phyloP scores from a whole-genome alignment of 169 alveolate species.

The Pseudocohnilembus persalinus region DNA sequence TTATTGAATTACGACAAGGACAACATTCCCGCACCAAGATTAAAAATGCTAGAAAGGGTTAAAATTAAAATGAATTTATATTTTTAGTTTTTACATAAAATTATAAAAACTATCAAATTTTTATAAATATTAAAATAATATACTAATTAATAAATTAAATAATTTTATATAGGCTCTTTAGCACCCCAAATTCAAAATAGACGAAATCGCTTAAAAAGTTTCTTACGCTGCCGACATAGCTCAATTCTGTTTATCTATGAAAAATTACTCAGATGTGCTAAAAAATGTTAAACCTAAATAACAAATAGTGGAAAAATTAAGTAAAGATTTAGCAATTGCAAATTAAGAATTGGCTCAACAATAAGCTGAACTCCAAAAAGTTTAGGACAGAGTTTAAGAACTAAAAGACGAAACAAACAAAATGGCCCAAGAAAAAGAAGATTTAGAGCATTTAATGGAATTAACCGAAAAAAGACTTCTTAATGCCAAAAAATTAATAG shows the following conservation, averaged over 20 bases:
- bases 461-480: constrained; percentile 60
- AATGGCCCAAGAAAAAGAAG: constrained; percentile 58
- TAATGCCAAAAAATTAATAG: constrained; percentile 73
- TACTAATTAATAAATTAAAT: too few relatives aligned
- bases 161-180: too few relatives aligned
- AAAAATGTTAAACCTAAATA: constrained; percentile 68
- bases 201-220: constrained; percentile 73
- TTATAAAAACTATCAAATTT: too few relatives aligned
- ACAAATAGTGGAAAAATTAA: constrained; percentile 52
- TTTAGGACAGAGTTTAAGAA: constrained; percentile 55
- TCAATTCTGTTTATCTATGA: constrained; percentile 61
- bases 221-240: constrained; percentile 53
- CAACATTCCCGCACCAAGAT: constrained; percentile 69
- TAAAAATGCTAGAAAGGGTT: constrained; percentile 64
- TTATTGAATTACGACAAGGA: constrained; percentile 78
- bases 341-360: constrained; percentile 64
- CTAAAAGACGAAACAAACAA: constrained; percentile 61
- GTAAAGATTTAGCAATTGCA: constrained; percentile 58
- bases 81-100: too few relatives aligned
- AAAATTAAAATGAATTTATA: too few relatives aligned
- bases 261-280: constrained; percentile 62
- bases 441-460: constrained; percentile 62
- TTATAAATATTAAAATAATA: too few relatives aligned
- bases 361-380: constrained; percentile 64
- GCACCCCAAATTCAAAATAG: constrained; percentile 82